Evolutionary conservation across 106 monocot species (phyloP).

Genomic region (Acanthochlamys bracteata): DNA sequence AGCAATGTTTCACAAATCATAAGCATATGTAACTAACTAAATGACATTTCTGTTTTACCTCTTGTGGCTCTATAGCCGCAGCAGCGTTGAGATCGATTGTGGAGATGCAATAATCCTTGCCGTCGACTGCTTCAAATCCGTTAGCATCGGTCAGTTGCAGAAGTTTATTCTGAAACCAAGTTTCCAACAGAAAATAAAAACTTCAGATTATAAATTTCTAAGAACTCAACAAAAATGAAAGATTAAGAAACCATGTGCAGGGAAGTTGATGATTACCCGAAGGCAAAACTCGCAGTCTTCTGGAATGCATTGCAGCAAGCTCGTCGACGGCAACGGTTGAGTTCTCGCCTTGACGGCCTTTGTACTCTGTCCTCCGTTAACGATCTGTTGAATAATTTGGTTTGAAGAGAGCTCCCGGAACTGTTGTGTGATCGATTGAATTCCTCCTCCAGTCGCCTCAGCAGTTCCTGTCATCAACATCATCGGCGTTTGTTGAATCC

Average conservation of each 20-base stretch:
- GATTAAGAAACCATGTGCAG: neutral
- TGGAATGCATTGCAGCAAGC: conserved; percentile 17
- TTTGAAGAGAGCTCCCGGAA: conserved; percentile 50
- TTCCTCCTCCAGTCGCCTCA: too few relatives aligned
- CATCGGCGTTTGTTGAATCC: neutral
- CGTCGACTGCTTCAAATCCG: neutral
- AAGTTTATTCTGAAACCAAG: too few relatives aligned
- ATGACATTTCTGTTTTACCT: too few relatives aligned
- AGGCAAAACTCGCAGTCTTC: conserved; percentile 47
- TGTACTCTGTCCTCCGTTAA: neutral
- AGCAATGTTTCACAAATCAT: neutral
- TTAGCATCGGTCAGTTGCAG: neutral
- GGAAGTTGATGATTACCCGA: conserved; percentile 9
- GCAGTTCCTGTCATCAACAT: too few relatives aligned
- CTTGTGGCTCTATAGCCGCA: neutral
- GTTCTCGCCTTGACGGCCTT: neutral
- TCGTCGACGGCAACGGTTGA: neutral
- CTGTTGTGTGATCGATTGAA: neutral
- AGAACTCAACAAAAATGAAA: neutral
- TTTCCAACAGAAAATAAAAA: too few relatives aligned
- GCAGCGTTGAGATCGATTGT: neutral
- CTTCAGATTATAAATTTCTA: too few relatives aligned
- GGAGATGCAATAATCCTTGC: neutral
- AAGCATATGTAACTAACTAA: neutral
- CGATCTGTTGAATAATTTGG: conserved; percentile 25